These are phyloP conservation scores for Chlorella variabilis DNA, from an alignment of 163 green algal species.

Conservation along the genomic window DNA sequence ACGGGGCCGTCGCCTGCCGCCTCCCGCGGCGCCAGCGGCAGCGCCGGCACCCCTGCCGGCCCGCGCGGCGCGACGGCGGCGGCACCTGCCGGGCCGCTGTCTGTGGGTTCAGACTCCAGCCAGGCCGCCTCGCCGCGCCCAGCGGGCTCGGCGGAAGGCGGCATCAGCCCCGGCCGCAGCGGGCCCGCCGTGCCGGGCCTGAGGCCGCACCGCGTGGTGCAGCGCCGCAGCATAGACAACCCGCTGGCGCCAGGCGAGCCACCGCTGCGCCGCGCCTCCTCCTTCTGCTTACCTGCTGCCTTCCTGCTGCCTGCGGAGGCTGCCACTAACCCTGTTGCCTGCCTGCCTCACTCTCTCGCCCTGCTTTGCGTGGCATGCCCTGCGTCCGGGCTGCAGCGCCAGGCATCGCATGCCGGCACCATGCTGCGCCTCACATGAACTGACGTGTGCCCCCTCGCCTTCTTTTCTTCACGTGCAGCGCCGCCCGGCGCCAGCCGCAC, in stretches of 20 bases:
- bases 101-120: background rate
- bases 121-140: background rate
- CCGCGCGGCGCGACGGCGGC: background rate
- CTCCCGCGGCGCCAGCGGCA: background rate
- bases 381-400: no score
- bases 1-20: no score
- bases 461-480: background rate
- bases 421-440: no score
- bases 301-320: no score
- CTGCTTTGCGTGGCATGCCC: no score
- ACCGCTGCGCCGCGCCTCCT: no score
- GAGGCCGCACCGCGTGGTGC: constrained; percentile 2
- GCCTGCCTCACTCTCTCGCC: no score
- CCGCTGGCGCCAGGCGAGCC: background rate
- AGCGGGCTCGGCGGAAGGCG: background rate
- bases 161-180: background rate
- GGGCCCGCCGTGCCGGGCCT: background rate
- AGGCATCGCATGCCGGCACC: background rate
- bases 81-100: background rate
- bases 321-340: no score
- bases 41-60: background rate
- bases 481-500: background rate
- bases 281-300: no score
- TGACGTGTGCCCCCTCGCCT: no score
- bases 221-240: constrained; percentile 25